Percentiles rank a stretch among this genome's conserved stretches.
phyloP scores from a whole-genome alignment of 2,329 filamentous ascomycete genomes.

The Chaetomium strumarium region DNA sequence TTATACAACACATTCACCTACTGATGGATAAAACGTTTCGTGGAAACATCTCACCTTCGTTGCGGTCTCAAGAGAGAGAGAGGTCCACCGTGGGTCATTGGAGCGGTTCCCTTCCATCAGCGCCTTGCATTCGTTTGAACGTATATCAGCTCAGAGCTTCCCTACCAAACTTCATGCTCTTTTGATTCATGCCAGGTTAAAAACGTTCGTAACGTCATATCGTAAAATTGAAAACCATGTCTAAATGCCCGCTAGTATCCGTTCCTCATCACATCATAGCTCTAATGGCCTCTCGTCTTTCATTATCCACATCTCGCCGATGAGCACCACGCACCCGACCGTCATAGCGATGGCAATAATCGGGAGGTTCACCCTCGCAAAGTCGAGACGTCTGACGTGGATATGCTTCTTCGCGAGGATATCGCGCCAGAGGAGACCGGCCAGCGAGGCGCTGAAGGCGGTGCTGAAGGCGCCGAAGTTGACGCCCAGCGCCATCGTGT shows the following conservation, averaged over 20 bases:
- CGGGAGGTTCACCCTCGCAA: slow-evolving; percentile 62
- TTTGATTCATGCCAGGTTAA: too few relatives aligned
- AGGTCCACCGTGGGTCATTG: too few relatives aligned
- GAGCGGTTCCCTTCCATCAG: too few relatives aligned
- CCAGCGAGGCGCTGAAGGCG: slow-evolving; percentile 65
- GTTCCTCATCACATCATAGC: neutral
- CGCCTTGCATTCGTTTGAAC: too few relatives aligned
- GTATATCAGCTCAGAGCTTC: too few relatives aligned
- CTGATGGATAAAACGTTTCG: too few relatives aligned
- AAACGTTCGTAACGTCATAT: too few relatives aligned
- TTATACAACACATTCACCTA: too few relatives aligned
- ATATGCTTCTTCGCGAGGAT: slow-evolving; percentile 66
- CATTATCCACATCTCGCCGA: slow-evolving; percentile 59
- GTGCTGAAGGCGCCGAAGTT: slow-evolving; percentile 71
- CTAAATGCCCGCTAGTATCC: neutral
- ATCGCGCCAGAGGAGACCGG: slow-evolving; percentile 66
- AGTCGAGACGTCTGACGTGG: slow-evolving; percentile 55
- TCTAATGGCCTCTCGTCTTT: slow-evolving; percentile 28
- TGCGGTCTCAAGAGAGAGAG: too few relatives aligned
- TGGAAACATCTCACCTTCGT: too few relatives aligned
- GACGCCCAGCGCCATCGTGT: slow-evolving; percentile 67
- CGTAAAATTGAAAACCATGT: too few relatives aligned
- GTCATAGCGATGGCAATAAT: slow-evolving; percentile 66
- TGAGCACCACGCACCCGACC: slow-evolving; percentile 54
- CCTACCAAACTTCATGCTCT: too few relatives aligned